Evolutionary conservation across 805 yeast genomes (phyloP).

Genomic region (Saccharomyces kudriavzevii): DNA sequence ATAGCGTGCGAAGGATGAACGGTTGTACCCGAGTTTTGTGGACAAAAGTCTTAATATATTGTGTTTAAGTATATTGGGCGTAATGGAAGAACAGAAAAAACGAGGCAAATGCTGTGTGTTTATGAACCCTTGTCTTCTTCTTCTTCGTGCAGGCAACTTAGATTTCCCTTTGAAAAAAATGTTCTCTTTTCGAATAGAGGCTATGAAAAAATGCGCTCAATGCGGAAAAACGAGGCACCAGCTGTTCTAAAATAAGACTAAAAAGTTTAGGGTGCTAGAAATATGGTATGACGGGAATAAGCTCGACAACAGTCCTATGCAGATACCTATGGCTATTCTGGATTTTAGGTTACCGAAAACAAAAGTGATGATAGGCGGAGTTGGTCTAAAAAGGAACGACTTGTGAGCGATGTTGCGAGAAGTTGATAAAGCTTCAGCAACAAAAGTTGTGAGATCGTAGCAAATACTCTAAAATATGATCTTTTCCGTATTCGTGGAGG

Average conservation of each 20-base stretch:
- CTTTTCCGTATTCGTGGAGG: background rate
- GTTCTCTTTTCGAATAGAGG: background rate
- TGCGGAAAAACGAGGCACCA: background rate
- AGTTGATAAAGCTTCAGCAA: background rate
- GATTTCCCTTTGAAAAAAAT: background rate
- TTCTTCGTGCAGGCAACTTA: background rate
- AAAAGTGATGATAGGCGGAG: background rate
- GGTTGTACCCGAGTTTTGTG: background rate
- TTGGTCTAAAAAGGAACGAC: no score
- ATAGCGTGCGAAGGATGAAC: background rate
- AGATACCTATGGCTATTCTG: background rate
- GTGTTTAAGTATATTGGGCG: background rate
- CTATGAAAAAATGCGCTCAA: background rate
- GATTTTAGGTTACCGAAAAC: background rate
- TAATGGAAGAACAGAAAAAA: background rate
- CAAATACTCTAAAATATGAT: background rate
- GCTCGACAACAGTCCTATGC: background rate
- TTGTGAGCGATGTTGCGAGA: background rate
- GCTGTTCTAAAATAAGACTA: background rate
- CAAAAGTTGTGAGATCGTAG: background rate
- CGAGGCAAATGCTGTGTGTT: background rate
- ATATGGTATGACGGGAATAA: background rate
- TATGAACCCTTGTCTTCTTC: background rate
- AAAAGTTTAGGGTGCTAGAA: background rate
- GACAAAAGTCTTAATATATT: background rate